phyloP scores from a whole-genome alignment of 164 flowering plant species.

The Taxillus chinensis region DNA sequence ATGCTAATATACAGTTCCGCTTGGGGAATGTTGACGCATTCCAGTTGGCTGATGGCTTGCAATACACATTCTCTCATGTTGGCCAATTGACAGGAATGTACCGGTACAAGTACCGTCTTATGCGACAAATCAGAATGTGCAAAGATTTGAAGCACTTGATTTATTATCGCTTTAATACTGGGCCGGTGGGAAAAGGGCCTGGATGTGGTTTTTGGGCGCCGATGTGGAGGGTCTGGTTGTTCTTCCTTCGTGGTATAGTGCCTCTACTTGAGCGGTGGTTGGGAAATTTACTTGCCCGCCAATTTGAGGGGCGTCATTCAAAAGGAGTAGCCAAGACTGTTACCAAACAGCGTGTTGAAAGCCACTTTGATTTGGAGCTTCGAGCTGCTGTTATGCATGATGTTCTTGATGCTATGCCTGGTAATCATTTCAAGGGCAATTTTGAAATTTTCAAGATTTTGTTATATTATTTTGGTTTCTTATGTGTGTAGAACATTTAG shows the following conservation, averaged over 20 bases:
- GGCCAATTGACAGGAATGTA: constrained; percentile 99
- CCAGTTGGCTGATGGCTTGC: constrained; percentile 97
- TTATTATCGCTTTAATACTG: constrained; percentile 97
- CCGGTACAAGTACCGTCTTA: constrained; percentile 90
- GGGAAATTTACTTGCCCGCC: constrained; percentile 93
- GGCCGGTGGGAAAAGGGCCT: constrained; percentile 99
- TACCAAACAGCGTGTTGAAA: constrained; percentile 98
- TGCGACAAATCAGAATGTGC: constrained; percentile 99
- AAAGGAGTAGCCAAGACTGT: constrained; percentile 99
- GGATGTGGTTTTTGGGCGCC: constrained; percentile 99
- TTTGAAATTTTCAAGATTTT: too few relatives aligned
- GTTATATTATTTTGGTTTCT: too few relatives aligned
- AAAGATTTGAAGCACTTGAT: constrained; percentile 96
- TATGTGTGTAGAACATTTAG: neutral
- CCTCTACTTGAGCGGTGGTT: constrained; percentile 94
- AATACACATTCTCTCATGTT: constrained; percentile 95
- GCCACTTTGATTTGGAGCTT: constrained; percentile 98
- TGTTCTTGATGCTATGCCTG: constrained; percentile 99
- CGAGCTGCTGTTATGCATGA: constrained; percentile 99
- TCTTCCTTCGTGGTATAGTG: constrained; percentile 97
- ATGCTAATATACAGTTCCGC: constrained; percentile 97
- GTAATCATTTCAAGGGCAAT: constrained; percentile 14
- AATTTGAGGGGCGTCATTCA: constrained; percentile 98
- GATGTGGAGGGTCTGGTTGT: constrained; percentile 99
- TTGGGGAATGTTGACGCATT: constrained; percentile 99